Evolutionary conservation across 2,329 filamentous ascomycete species (phyloP), one percentile per base, ranked within the genome.

Genomic region (Sarocladium kiliense): DNA sequence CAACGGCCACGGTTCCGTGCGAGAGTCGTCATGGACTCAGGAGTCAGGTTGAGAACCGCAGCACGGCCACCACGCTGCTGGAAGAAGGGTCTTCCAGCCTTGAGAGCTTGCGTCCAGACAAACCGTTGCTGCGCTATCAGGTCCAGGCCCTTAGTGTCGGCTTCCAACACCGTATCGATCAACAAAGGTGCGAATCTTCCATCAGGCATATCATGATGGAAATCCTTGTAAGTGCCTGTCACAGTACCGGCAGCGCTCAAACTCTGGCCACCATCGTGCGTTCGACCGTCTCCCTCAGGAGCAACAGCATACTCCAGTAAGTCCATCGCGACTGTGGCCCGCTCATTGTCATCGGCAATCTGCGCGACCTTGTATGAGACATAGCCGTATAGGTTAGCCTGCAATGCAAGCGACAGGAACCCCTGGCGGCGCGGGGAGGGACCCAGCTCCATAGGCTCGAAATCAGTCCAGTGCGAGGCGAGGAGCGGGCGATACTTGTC

Each of bases 171-270:
- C 3, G 47, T 51, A n/a, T 51, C 47, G 19, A 51, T 51, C 27
- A 51, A n/a, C 27, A 51, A 19, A 19, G 47, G 47, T 19, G 47
- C 47, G 47, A 51, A 51, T 4, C 47, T 7, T 12, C 47, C 47
- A 18, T 51, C 47, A 21, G 47, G 47, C 47, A 51, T 51, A 16
- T 51, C 47, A n/a, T 51, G 47, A 18, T 51, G 47, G 47, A 51
- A 51, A n/a, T 51, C 47, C 19, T 51, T 51, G 47, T 51, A 51
- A 3, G 47, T 51, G 30, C 47, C 47, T 5, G 47, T 51, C 18
- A 51, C 47, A 34, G 47, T 16, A 5, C 47, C 47, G 18, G 47
- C 47, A 6, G 47, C 47, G 30, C 47, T 51, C 47, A 51, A 12
- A 23, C 47, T 51, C 47, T 51, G 47, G 26, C 47, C 47, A 23